Evolutionary conservation across 352 stramenopile species (phyloP), one percentile per base, ranked within the genome.

Genomic region (Globisporangium spiculum): DNA sequence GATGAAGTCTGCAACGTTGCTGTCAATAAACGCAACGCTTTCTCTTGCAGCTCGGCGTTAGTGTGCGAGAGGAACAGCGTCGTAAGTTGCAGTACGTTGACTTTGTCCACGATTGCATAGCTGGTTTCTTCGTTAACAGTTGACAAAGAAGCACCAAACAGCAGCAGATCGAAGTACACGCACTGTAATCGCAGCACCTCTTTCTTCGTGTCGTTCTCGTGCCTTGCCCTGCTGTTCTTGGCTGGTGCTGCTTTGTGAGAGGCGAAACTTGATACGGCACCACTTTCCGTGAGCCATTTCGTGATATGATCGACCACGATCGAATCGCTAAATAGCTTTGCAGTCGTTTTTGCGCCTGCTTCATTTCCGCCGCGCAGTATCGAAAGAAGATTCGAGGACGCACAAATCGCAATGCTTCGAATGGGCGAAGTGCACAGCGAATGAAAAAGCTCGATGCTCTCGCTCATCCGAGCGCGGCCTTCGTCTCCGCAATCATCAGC

Each of bases 31-130:
- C 5, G 8, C 24, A 69, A 50, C 12, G 64, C 55, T 16, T 12
- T 46, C 24, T 65, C 55, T 55, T 69, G 64, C 54, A 69, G 55
- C 64, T 55, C 41, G n/a, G 64, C n/a, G 44, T 48, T 32, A 3
- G 16, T 18, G 26, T 69, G 55, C 3, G 44, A 58, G 5, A 69
- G 52, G 22, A 55, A 69, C n/a, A 34, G 54, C 1, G 41, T 27
- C 32, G 18, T 32, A 0, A 69, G 8, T 30, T 63, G 26, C 27
- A 65, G 5, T 18, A 34, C 10, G 26, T 67, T 56, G 50, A 44
- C 24, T 34, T 44, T 61, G 9, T 59, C 34, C 14, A 55, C 1
- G 16, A 52, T 26, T 1, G 26, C 0, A 41, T 32, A 48, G 10
- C 41, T 34, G 36, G n/a, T 5, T 2, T 56, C 24, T 22, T 59